Conservation (phyloP, 164 flowering plant genomes). For the Buxus sempervirens region DNA sequence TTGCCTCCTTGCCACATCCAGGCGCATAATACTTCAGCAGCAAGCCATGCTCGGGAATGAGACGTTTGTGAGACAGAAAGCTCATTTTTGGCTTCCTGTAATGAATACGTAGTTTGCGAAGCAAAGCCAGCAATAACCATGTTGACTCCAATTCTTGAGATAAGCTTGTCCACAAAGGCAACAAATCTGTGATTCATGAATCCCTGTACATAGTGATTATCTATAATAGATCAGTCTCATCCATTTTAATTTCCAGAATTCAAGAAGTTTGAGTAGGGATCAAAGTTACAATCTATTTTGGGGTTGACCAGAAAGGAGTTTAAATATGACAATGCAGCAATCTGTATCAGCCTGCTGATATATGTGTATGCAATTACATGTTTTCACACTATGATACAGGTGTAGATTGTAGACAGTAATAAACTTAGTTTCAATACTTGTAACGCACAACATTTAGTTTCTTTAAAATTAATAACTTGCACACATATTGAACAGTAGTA, state of each 20-base stretch:
- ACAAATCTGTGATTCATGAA: slow-evolving; percentile 36
- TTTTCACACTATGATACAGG: too few relatives aligned
- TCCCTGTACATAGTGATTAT: slow-evolving; percentile 36
- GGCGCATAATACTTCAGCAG: slow-evolving; percentile 82
- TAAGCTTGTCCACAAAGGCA: slow-evolving; percentile 61
- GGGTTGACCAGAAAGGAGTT: too few relatives aligned
- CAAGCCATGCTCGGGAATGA: slow-evolving; percentile 76
- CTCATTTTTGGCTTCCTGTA: slow-evolving; percentile 24
- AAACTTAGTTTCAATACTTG: too few relatives aligned
- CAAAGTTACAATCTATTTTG: background rate
- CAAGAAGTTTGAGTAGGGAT: background rate
- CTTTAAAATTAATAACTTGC: background rate
- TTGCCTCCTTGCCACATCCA: slow-evolving; percentile 90
- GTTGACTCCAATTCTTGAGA: slow-evolving; percentile 50
- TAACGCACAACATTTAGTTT: too few relatives aligned
- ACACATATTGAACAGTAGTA: background rate
- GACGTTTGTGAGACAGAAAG: slow-evolving; percentile 12
- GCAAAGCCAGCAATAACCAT: slow-evolving; percentile 47
- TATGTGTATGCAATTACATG: too few relatives aligned
- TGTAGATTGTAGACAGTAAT: too few relatives aligned
- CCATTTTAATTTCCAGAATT: background rate
- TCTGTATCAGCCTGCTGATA: too few relatives aligned
- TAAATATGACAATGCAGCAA: too few relatives aligned
- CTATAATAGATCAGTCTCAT: background rate
- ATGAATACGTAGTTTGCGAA: slow-evolving; percentile 14